Percentiles rank a stretch among this genome's conserved stretches.
Conservation (phyloP, 345 rosid species). For the Citrus inodora region DNA sequence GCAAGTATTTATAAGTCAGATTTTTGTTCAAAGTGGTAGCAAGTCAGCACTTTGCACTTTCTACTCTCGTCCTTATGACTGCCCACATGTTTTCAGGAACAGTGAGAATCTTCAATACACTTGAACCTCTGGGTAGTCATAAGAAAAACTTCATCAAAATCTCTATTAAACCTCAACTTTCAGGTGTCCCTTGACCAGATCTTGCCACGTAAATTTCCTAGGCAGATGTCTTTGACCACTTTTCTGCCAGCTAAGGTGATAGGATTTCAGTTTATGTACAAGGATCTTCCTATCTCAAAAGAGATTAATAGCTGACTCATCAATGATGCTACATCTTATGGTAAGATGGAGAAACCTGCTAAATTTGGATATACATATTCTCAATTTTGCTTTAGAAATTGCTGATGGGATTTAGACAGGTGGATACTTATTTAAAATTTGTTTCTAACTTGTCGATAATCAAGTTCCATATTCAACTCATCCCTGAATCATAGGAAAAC, state of each 20-base stretch:
- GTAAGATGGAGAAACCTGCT: constrained; percentile 6
- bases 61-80: no score
- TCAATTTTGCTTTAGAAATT: constrained; percentile 1
- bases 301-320: constrained; percentile 12
- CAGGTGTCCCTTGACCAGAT: background rate
- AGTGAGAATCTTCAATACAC: no score
- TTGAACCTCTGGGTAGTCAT: no score
- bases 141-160: background rate
- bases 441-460: constrained; percentile 2
- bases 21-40: no score
- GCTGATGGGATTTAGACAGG: constrained; percentile 5
- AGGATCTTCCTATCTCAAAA: background rate
- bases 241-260: background rate
- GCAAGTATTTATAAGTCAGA: no score
- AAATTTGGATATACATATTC: constrained; percentile 10
- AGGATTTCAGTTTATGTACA: background rate
- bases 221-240: constrained; percentile 1
- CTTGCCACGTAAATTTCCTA: background rate
- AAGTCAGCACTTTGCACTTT: no score
- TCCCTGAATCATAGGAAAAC: constrained; percentile 14
- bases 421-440: constrained; percentile 8
- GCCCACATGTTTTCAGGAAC: no score
- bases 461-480: constrained; percentile 11
- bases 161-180: background rate
- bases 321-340: constrained; percentile 10